These are phyloP conservation scores for Zygoascus bituminiphila DNA, from an alignment of 805 yeast species.

Conservation along the genomic window DNA sequence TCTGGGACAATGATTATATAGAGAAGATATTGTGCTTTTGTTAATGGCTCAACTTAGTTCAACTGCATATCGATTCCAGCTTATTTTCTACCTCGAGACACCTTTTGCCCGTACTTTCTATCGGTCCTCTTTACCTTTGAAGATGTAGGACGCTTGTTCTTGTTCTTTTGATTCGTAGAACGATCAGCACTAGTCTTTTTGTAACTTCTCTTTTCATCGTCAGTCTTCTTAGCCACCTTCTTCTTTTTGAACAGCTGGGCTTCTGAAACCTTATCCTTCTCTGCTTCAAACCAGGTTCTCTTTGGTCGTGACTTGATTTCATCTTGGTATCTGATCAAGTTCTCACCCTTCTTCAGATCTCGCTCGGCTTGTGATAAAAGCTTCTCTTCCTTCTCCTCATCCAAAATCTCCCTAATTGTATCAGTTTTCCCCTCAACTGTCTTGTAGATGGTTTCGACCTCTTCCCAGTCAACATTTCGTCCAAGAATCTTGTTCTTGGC, in stretches of 20 bases:
- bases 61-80: too few relatives aligned
- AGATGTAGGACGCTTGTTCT: conserved; percentile 13
- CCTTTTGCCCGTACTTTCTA: conserved; percentile 18
- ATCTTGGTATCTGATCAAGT: conserved; percentile 64
- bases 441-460: conserved; percentile 60
- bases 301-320: conserved; percentile 87
- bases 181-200: conserved; percentile 78
- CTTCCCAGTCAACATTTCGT: conserved; percentile 83
- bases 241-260: conserved; percentile 30
- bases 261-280: conserved; percentile 37
- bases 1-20: too few relatives aligned
- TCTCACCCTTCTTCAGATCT: conserved; percentile 80
- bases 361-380: conserved; percentile 83
- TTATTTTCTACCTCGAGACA: conserved; percentile 16
- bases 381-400: conserved; percentile 84
- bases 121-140: conserved; percentile 22
- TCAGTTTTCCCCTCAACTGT: conserved; percentile 52
- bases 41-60: too few relatives aligned
- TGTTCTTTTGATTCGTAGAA: conserved; percentile 36
- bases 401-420: conserved; percentile 65
- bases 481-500: conserved; percentile 52
- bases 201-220: conserved; percentile 57
- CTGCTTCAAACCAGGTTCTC: conserved; percentile 91
- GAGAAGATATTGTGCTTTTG: too few relatives aligned
- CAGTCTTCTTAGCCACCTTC: conserved; percentile 57